Evolutionary conservation across 73 alveolate genomes (phyloP).

Genomic region (Paramecium caudatum): DNA sequence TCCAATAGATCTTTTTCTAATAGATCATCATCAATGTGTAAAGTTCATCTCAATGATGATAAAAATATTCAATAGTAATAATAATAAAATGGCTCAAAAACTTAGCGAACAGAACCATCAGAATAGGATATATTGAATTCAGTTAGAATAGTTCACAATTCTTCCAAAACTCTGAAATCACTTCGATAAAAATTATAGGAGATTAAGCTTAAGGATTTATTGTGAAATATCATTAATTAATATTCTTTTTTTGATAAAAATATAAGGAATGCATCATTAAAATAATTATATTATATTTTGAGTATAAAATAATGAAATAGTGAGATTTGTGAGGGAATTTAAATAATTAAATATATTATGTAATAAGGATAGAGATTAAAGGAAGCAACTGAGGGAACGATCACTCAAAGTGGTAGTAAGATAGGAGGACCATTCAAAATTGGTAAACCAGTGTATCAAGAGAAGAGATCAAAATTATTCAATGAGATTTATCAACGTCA

Average conservation of each 20-base stretch:
- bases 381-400: constrained; percentile 47
- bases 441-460: constrained; percentile 36
- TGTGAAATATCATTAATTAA: no score
- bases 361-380: constrained; percentile 49
- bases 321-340: no score
- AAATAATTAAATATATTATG: background rate
- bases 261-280: no score
- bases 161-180: background rate
- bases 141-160: background rate
- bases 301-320: no score
- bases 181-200: background rate
- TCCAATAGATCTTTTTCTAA: constrained; percentile 27
- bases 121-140: background rate
- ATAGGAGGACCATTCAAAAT: constrained; percentile 62
- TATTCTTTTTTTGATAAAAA: no score
- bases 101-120: constrained; percentile 25
- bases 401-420: background rate
- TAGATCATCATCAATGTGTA: background rate
- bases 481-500: constrained; percentile 14
- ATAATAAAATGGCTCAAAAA: background rate
- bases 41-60: constrained; percentile 38
- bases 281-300: no score
- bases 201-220: background rate
- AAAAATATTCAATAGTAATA: background rate
- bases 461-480: constrained; percentile 14